Percentiles rank a stretch among this genome's conserved stretches.
phyloP scores from a whole-genome alignment of 768 basidiomycete species.

The Chalciporus sphaerocephalus region DNA sequence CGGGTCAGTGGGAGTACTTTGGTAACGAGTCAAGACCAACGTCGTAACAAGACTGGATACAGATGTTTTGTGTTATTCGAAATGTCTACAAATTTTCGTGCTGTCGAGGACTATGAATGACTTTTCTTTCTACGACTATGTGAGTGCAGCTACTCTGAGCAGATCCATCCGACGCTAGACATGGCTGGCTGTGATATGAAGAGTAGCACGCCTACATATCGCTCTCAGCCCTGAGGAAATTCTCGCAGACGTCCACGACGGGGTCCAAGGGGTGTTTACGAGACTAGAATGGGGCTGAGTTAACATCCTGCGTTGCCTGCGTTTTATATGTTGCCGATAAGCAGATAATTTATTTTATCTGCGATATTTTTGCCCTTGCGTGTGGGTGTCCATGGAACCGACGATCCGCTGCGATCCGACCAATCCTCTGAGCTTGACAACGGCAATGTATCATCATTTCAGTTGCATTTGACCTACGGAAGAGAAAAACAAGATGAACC shows the following conservation, averaged over 20 bases:
- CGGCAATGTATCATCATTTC: too few species aligned
- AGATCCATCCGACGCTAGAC: background rate
- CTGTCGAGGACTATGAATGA: conserved; percentile 1
- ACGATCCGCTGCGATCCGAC: too few species aligned
- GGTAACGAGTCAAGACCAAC: conserved; percentile 48
- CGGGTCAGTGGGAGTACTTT: conserved; percentile 86
- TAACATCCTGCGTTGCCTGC: background rate
- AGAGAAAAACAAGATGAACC: background rate
- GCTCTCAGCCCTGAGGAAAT: conserved; percentile 27
- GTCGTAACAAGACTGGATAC: conserved; percentile 21
- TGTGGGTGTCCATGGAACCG: too few species aligned
- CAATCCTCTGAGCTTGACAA: too few species aligned
- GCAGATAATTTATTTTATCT: background rate
- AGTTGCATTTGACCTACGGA: background rate
- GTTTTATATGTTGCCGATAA: background rate
- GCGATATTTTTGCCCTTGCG: conserved; percentile 1
- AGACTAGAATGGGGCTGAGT: conserved; percentile 24
- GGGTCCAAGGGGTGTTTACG: conserved; percentile 3
- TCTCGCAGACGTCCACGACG: conserved; percentile 18
- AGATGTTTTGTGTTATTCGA: background rate
- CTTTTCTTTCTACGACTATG: background rate
- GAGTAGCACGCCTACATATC: background rate
- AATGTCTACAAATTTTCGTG: too few species aligned
- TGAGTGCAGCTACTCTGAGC: conserved; percentile 4
- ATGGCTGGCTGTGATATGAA: background rate